phyloP scores from a whole-genome alignment of 345 rosid genomes.

The Isatis tinctoria region DNA sequence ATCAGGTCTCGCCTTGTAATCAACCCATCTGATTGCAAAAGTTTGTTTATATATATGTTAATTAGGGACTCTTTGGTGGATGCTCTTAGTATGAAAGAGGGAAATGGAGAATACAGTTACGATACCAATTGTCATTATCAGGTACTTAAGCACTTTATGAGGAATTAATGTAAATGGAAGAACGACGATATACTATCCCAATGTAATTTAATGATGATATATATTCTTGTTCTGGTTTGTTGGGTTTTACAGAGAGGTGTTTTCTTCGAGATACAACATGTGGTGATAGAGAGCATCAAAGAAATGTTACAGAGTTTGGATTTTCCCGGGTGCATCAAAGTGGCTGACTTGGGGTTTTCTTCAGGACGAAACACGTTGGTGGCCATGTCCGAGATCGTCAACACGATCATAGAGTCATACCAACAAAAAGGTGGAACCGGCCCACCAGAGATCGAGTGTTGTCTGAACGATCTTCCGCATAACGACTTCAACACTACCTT shows the following conservation, averaged over 20 bases:
- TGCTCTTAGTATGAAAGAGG: background rate
- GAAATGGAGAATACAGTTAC: background rate
- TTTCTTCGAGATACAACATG: background rate
- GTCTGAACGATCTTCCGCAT: slow-evolving; percentile 40
- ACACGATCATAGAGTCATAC: background rate
- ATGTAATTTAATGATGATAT: background rate
- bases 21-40: background rate
- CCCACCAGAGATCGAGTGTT: slow-evolving; percentile 24
- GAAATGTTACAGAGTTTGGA: background rate
- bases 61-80: background rate
- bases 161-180: background rate
- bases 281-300: slow-evolving; percentile 23
- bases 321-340: background rate
- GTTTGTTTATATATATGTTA: background rate
- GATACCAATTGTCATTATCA: background rate
- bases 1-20: background rate
- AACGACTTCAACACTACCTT: slow-evolving; percentile 38
- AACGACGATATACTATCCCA: background rate
- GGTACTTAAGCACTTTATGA: background rate
- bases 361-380: slow-evolving; percentile 39
- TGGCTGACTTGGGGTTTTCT: slow-evolving; percentile 45
- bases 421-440: background rate
- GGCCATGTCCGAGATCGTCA: slow-evolving; percentile 2
- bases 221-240: background rate
- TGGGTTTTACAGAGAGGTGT: background rate